phyloP scores from a whole-genome alignment of 2,329 filamentous ascomycete genomes.

The Sporothrix phasma region DNA sequence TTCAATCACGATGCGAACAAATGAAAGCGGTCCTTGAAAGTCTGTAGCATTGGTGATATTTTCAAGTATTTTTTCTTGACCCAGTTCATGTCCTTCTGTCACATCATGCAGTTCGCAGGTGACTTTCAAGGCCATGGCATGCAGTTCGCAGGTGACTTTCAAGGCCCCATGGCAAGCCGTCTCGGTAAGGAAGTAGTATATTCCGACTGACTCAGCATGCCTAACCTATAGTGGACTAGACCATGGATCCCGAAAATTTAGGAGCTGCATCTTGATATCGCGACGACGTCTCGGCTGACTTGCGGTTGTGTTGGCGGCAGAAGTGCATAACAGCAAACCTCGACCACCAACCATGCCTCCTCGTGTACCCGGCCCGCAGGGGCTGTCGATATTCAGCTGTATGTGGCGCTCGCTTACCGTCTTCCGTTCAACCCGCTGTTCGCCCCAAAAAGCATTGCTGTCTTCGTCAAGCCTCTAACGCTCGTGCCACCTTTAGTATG shows the following conservation, averaged over 20 bases:
- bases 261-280: conserved; percentile 10
- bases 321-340: neutral
- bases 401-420: conserved; percentile 27
- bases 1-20: neutral
- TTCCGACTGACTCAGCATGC: neutral
- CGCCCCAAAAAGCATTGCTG: too few species aligned
- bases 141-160: neutral
- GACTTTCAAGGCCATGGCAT: neutral
- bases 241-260: conserved; percentile 14
- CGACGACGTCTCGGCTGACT: conserved; percentile 9
- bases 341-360: conserved; percentile 50
- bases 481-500: conserved; percentile 38
- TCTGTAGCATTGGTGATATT: neutral
- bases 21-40: neutral
- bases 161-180: neutral
- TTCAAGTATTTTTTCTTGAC: neutral
- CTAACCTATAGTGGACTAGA: conserved; percentile 6
- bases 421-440: conserved; percentile 19
- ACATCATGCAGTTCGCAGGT: too few species aligned
- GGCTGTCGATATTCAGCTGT: conserved; percentile 52
- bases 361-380: conserved; percentile 51
- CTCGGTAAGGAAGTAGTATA: conserved; percentile 8
- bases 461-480: neutral
- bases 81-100: neutral
- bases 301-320: neutral